Evolutionary conservation across 2,329 filamentous ascomycete genomes (phyloP).

Genomic region (Metarhizium sp.): DNA sequence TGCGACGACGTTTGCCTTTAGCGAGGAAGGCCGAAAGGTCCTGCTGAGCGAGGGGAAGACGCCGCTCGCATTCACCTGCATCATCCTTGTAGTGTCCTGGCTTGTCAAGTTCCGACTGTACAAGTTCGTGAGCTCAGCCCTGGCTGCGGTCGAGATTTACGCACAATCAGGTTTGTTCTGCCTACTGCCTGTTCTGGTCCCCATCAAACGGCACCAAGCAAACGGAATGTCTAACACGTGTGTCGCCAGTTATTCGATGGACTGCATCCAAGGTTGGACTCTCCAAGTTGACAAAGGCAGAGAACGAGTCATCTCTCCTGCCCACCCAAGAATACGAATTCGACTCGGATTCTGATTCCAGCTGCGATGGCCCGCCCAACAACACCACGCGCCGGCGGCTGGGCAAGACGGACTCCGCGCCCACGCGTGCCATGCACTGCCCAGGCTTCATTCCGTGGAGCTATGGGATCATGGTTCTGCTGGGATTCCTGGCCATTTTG

Average conservation of each 20-base stretch:
- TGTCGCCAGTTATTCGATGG: constrained; percentile 2
- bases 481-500: constrained; percentile 13
- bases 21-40: constrained; percentile 21
- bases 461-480: constrained; percentile 10
- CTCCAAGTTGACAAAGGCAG: background rate
- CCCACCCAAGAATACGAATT: constrained; percentile 3
- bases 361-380: background rate
- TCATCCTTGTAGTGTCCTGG: constrained; percentile 15
- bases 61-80: constrained; percentile 13
- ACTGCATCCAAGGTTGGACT: background rate
- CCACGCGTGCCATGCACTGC: constrained; percentile 9
- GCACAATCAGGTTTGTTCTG: constrained; percentile 14
- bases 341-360: constrained; percentile 5
- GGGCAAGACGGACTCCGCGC: constrained; percentile 1
- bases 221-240: background rate
- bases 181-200: background rate
- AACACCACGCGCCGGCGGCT: background rate
- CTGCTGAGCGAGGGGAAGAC: constrained; percentile 19
- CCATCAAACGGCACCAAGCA: background rate
- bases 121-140: constrained; percentile 13
- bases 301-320: constrained; percentile 3
- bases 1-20: constrained; percentile 18
- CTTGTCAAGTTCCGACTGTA: constrained; percentile 15
- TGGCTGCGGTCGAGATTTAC: constrained; percentile 11
- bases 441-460: constrained; percentile 8